phyloP scores from a whole-genome alignment of 1,139 yeast genomes.

The Tardiomyces digboiensis region DNA sequence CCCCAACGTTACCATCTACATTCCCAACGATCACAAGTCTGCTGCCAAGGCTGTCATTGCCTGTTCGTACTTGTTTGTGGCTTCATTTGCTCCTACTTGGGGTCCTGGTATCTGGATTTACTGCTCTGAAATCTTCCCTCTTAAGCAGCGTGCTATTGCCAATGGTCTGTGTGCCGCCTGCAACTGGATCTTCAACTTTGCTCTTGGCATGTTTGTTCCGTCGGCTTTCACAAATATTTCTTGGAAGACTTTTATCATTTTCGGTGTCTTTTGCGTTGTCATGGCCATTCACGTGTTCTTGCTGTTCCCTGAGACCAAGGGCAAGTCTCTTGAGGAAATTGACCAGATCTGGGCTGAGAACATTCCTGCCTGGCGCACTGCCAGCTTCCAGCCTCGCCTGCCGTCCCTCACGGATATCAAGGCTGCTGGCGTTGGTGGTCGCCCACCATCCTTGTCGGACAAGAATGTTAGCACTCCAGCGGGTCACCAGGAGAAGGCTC shows the following conservation, averaged over 20 bases:
- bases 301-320: slow-evolving; percentile 57
- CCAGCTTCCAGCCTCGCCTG: slow-evolving; percentile 14
- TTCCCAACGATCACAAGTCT: slow-evolving; percentile 29
- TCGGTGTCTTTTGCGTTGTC: slow-evolving; percentile 28
- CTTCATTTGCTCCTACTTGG: slow-evolving; percentile 63
- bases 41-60: slow-evolving; percentile 46
- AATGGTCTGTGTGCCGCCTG: slow-evolving; percentile 39
- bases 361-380: slow-evolving; percentile 53
- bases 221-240: slow-evolving; percentile 6
- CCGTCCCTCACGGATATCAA: slow-evolving; percentile 20
- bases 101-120: slow-evolving; percentile 54
- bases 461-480: slow-evolving; percentile 2
- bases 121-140: slow-evolving; percentile 45
- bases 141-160: slow-evolving; percentile 40
- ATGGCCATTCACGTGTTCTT: slow-evolving; percentile 24
- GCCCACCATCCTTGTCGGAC: slow-evolving; percentile 17
- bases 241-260: slow-evolving; percentile 7
- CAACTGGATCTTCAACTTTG: slow-evolving; percentile 34
- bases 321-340: slow-evolving; percentile 55
- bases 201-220: slow-evolving; percentile 22
- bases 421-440: slow-evolving; percentile 17
- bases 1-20: slow-evolving; percentile 40
- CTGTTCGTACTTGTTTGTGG: slow-evolving; percentile 52
- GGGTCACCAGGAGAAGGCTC: slow-evolving; percentile 7
- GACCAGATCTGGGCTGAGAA: slow-evolving; percentile 51